These are phyloP conservation scores for Fusarium sp. DNA, from an alignment of 2,329 filamentous ascomycete genomes.

Conservation along the genomic window DNA sequence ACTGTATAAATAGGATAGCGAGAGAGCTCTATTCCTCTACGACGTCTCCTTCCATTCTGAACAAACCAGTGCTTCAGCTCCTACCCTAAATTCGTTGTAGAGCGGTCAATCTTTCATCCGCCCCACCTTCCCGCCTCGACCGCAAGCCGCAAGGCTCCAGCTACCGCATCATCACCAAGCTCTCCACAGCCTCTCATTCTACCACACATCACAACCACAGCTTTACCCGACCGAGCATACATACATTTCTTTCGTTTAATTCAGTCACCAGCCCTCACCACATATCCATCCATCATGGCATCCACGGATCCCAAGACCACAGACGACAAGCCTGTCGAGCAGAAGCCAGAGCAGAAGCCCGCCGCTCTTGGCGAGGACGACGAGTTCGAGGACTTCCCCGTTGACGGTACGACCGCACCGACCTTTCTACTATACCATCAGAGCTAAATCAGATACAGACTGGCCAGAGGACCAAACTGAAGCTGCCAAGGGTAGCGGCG, in stretches of 20 bases:
- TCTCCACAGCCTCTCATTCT: constrained; percentile 14
- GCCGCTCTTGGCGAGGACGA: constrained; percentile 92
- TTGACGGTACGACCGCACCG: constrained; percentile 76
- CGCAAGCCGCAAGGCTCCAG: constrained; percentile 35
- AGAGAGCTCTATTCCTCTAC: not conserved
- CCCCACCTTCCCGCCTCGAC: constrained; percentile 29
- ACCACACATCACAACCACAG: not conserved
- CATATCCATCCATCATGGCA: constrained; percentile 30
- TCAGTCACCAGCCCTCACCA: too few relatives aligned
- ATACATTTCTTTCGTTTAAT: not conserved
- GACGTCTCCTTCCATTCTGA: not conserved
- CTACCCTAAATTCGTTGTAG: not conserved
- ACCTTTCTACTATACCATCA: accelerated
- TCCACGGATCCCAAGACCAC: constrained; percentile 48
- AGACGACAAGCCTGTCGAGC: constrained; percentile 46
- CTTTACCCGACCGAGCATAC: not conserved
- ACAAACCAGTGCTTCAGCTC: too few relatives aligned
- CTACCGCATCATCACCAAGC: constrained; percentile 39
- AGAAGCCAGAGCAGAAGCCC: constrained; percentile 53
- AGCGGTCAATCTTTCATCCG: constrained; percentile 38
- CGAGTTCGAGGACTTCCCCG: constrained; percentile 98
- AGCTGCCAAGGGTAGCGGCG: constrained; percentile 76
- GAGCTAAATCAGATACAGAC: constrained; percentile 65
- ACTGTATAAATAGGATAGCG: too few relatives aligned
- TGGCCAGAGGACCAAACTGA: constrained; percentile 95